Evolutionary conservation across 768 basidiomycete species (phyloP), one percentile per base, ranked within the genome.

Genomic region (Leucogyrophana mollusca): DNA sequence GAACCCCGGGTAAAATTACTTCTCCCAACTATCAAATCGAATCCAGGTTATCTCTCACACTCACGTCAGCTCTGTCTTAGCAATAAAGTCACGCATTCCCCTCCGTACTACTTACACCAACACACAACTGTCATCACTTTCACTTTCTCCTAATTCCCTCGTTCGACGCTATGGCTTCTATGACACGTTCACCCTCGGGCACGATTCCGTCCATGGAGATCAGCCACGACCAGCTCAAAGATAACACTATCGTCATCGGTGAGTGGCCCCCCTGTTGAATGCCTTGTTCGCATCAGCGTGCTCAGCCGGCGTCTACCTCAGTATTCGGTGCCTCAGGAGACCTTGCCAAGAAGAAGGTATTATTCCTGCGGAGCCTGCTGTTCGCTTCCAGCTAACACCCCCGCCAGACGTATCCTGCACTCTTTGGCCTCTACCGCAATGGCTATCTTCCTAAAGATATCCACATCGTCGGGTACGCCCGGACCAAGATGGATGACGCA

Each of bases 251-350:
- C 73, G 83, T 96, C 71, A 72, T 95, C 58, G 92, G 92, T 88
- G 53, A 58, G 83, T 73, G 22, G 23, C 53, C 56, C 35, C 36
- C 49, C 55, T 56, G 59, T 54, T 49, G 6, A 13, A 6, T 6
- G 6, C 27, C 27, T 30, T 7, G 44, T 21, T 17, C 39, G 2
- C 20, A 17, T 27, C 42, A 16, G 23, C 21, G 35, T 32, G 38
- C 13, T 30, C 27, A 30, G 13, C 13, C 6, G 27, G 27, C 27
- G 27, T 30, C 30, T 30, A 42, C 1, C 45, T 9, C 61, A 93
- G 94, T 98, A 44, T 82, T 94, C 50, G 95, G 95, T 46, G 95
- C 95, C 3, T 94, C 92, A 46, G 95, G 95, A 33, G 95, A 99
- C 75, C 77, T 99, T 37, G 95, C 95, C 53, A 95, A 96, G 86